These are phyloP conservation scores for Aspergillus pseudotamarii DNA, from an alignment of 2,329 filamentous ascomycete species.

Conservation along the genomic window DNA sequence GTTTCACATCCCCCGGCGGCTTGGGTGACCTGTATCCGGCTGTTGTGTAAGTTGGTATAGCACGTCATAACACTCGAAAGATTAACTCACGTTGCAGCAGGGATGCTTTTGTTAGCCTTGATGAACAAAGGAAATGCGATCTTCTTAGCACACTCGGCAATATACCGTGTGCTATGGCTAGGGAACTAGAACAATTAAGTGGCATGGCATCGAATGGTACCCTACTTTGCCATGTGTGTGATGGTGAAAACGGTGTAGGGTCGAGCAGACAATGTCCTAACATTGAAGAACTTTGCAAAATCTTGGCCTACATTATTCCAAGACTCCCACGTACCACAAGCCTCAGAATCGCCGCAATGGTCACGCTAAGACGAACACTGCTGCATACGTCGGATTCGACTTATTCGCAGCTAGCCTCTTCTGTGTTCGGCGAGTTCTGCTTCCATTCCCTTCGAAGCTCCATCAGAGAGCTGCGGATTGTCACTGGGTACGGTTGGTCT, in stretches of 20 bases:
- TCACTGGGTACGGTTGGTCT: slow-evolving; percentile 61
- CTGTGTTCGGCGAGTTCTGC: slow-evolving; percentile 76
- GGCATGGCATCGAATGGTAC: slow-evolving; percentile 24
- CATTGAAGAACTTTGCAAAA: slow-evolving; percentile 42
- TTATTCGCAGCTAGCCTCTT: slow-evolving; percentile 68
- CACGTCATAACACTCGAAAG: background rate
- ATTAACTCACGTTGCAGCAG: slow-evolving; percentile 27
- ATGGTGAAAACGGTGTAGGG: slow-evolving; percentile 29
- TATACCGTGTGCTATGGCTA: slow-evolving; percentile 59
- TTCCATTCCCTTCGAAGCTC: slow-evolving; percentile 81
- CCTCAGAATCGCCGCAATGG: slow-evolving; percentile 70
- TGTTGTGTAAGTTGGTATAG: slow-evolving; percentile 50
- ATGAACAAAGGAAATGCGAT: slow-evolving; percentile 55
- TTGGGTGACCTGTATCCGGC: slow-evolving; percentile 46
- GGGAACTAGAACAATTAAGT: slow-evolving; percentile 43
- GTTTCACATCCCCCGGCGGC: slow-evolving; percentile 33
- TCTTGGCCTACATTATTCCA: slow-evolving; percentile 47
- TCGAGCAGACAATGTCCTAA: slow-evolving; percentile 21
- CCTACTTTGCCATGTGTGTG: slow-evolving; percentile 42
- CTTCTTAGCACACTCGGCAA: slow-evolving; percentile 60
- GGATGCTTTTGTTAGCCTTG: slow-evolving; percentile 49
- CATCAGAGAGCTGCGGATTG: slow-evolving; percentile 79
- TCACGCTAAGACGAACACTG: slow-evolving; percentile 69
- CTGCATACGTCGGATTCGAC: slow-evolving; percentile 64
- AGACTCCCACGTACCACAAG: slow-evolving; percentile 54